Evolutionary conservation across 208 protist genomes (phyloP), one percentile per base, ranked within the genome.

Genomic region (Trypanosomatidae sp.): DNA sequence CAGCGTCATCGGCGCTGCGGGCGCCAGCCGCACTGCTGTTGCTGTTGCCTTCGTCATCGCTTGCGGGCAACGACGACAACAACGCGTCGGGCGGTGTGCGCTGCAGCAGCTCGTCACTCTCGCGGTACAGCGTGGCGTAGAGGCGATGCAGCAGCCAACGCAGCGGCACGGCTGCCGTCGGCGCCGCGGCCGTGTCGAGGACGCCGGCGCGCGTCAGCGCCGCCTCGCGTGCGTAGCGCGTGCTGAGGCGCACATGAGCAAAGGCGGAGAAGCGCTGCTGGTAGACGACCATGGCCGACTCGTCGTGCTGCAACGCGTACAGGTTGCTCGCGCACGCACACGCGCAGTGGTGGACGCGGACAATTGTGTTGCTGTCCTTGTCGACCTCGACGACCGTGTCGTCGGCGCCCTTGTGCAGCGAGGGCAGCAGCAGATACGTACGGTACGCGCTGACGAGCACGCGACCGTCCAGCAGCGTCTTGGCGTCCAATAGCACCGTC

Each of bases 191-290:
- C 7, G 25, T 38, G 6, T 25, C 61, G n/a, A 51, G 22, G 35
- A 74, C 48, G 7, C 56, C 58, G 58, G 61, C 76, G 23, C 52
- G 40, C 15, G 28, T 28, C 40, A 88, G 41, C 47, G 63, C 53
- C 24, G 67, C 54, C 35, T 70, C 62, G 45, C 64, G 61, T n/a
- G n/a, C n/a, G n/a, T n/a, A n/a, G n/a, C n/a, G 40, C 20, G 64
- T 72, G 49, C 58, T 60, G 27, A 85, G 66, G 23, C 65, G 61
- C 1, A 76, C 52, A 5, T 46, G 61, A 37, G 48, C 73, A 51
- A 88, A 81, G 8, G 73, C 77, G 35, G 70, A 82, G 40, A 89
- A 84, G 22, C 73, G 72, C 33, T 79, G 78, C 30, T 87, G 71
- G 37, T 74, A 85, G 5, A 74, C 60, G 18, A 86, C 61, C 33